Percentiles rank a stretch among this genome's conserved stretches.
phyloP scores from a whole-genome alignment of 2,329 filamentous ascomycete species.

The Nemania diffusa region DNA sequence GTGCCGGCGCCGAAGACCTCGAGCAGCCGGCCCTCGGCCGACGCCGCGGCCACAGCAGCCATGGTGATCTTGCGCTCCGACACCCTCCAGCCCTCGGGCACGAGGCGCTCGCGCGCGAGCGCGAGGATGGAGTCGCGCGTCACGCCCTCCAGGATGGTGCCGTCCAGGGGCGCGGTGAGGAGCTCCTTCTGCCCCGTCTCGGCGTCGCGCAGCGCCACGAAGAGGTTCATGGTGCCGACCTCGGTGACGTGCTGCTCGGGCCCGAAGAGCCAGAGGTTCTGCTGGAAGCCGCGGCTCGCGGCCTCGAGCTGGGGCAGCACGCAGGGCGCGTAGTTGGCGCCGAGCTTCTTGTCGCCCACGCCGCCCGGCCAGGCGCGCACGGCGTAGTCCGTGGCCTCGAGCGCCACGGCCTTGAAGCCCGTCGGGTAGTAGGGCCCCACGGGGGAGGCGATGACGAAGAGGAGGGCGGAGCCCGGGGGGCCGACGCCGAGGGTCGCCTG shows the following conservation, averaged over 20 bases:
- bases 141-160: slow-evolving; percentile 95
- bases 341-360: slow-evolving; percentile 97
- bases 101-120: slow-evolving; percentile 85
- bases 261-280: slow-evolving; percentile 98
- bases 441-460: slow-evolving; percentile 95
- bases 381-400: slow-evolving; percentile 96
- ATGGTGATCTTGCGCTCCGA: slow-evolving; percentile 93
- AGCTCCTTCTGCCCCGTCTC: slow-evolving; percentile 91
- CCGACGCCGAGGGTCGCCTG: slow-evolving; percentile 93
- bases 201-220: slow-evolving; percentile 85
- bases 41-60: slow-evolving; percentile 82
- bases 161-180: slow-evolving; percentile 93
- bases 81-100: slow-evolving; percentile 87
- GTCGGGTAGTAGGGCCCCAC: slow-evolving; percentile 98
- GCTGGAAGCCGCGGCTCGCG: slow-evolving; percentile 90
- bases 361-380: slow-evolving; percentile 98
- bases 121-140: slow-evolving; percentile 90
- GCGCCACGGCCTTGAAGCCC: slow-evolving; percentile 94
- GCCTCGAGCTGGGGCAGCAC: slow-evolving; percentile 96
- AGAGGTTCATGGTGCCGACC: slow-evolving; percentile 99
- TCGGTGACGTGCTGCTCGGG: slow-evolving; percentile 96
- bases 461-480: slow-evolving; percentile 88
- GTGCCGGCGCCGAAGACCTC: slow-evolving; percentile 96
- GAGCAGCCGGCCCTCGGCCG: slow-evolving; percentile 83
- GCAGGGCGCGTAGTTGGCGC: slow-evolving; percentile 99